Evolutionary conservation across 371 early-diverging fungal species (phyloP).

Genomic region (Sporodiniella umbellata): DNA sequence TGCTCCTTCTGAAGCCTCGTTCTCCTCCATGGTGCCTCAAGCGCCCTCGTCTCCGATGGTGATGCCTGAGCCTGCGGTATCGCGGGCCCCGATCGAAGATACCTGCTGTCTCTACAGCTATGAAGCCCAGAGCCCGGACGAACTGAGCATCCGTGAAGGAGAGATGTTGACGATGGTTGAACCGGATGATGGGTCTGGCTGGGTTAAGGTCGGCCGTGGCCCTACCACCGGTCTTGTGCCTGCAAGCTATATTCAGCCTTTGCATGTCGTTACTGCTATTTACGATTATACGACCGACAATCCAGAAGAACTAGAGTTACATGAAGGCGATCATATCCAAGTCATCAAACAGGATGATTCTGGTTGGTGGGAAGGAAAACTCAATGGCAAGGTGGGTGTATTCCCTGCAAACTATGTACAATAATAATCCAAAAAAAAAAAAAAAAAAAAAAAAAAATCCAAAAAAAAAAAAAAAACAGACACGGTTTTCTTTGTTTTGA

Average conservation of each 20-base stretch:
- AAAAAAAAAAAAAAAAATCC: background rate
- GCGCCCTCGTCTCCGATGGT: no score
- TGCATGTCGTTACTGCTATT: constrained; percentile 57
- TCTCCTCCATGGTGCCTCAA: no score
- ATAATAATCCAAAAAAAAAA: background rate
- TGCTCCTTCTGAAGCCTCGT: no score
- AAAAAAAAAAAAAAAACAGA: background rate
- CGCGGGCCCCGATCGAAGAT: no score
- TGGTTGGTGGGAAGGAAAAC: constrained; percentile 77
- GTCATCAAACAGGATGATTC: constrained; percentile 63
- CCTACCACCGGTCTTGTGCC: constrained; percentile 66
- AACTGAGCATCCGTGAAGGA: constrained; percentile 66
- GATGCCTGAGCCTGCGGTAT: no score
- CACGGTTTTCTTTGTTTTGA: background rate
- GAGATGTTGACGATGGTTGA: constrained; percentile 63
- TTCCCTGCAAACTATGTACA: constrained; percentile 84
- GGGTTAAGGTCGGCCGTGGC: constrained; percentile 61
- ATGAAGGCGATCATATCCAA: constrained; percentile 64
- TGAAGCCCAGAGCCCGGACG: constrained; percentile 69
- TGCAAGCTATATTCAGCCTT: constrained; percentile 57
- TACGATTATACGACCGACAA: constrained; percentile 79
- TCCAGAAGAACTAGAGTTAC: constrained; percentile 69
- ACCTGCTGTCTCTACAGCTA: constrained; percentile 57
- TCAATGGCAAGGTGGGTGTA: constrained; percentile 65
- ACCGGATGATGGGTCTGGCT: constrained; percentile 67